Evolutionary conservation across 208 protist genomes (phyloP).

Genomic region (Strigomonas culicis): DNA sequence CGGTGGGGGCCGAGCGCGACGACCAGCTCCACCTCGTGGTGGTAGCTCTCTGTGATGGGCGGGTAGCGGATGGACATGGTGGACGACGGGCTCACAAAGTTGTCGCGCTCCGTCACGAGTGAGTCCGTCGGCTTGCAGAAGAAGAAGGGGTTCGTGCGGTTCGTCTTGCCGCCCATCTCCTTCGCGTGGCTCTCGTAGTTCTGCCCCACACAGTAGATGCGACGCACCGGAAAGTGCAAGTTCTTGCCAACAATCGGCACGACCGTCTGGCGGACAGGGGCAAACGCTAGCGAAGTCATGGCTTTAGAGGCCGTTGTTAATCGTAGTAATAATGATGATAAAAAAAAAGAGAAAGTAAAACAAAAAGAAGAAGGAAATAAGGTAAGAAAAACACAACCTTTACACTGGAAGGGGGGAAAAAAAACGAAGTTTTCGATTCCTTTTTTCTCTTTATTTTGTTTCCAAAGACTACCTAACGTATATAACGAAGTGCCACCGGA

Average conservation of each 20-base stretch:
- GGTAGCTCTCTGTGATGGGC: conserved; percentile 59
- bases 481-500: not conserved
- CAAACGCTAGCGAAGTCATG: conserved; percentile 23
- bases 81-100: conserved; percentile 23
- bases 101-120: conserved; percentile 28
- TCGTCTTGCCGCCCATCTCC: conserved; percentile 57
- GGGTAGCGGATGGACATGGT: conserved; percentile 49
- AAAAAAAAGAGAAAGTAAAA: not conserved
- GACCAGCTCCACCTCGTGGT: conserved; percentile 86
- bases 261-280: conserved; percentile 21
- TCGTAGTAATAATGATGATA: not conserved
- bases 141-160: conserved; percentile 61
- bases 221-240: conserved; percentile 58
- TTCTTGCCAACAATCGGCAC: conserved; percentile 49
- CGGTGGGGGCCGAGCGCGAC: conserved; percentile 47
- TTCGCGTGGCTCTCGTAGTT: conserved; percentile 77
- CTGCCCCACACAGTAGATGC: conserved; percentile 69
- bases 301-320: not conserved
- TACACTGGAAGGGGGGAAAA: not conserved
- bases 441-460: too few species aligned
- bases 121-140: conserved; percentile 76
- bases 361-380: not conserved
- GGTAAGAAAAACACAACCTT: too few species aligned
- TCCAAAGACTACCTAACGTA: not conserved
- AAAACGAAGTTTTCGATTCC: not conserved